Percentiles rank a stretch among this genome's conserved stretches.
Conservation (phyloP, 75 land plant genomes). For the Pinus tabuliformis region DNA sequence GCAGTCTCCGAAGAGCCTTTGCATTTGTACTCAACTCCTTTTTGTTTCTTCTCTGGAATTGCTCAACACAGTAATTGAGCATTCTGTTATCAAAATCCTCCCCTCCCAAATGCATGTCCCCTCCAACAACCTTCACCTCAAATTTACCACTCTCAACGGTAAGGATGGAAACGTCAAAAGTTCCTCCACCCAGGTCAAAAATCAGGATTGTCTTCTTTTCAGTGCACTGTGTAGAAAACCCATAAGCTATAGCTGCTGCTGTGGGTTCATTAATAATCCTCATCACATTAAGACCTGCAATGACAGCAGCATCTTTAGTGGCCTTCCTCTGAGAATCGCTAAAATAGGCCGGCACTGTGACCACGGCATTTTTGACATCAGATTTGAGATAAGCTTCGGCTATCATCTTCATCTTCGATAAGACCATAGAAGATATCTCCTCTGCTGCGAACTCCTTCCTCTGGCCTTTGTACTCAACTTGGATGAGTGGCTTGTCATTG, state of each 20-base stretch:
- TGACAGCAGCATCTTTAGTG: conserved; percentile 33
- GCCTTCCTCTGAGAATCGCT: conserved; percentile 76
- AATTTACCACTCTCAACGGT: no score
- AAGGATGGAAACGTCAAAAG: neutral
- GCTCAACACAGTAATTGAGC: no score
- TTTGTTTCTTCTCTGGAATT: no score
- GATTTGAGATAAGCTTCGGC: conserved; percentile 63
- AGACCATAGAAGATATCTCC: conserved; percentile 76
- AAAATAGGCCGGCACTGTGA: conserved; percentile 74
- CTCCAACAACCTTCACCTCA: no score
- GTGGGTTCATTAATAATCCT: conserved; percentile 77
- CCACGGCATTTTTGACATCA: conserved; percentile 61
- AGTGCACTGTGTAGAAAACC: neutral
- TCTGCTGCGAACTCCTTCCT: conserved; percentile 64
- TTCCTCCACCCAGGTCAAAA: no score
- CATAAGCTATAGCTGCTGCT: conserved; percentile 71
- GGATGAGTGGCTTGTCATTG: conserved; percentile 71
- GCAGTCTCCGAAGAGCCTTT: neutral
- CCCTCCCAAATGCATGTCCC: no score
- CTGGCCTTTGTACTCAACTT: conserved; percentile 62
- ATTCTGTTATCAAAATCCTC: no score
- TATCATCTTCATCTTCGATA: conserved; percentile 65
- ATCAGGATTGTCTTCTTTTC: no score
- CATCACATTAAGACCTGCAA: conserved; percentile 30
- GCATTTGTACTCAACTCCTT: neutral